Evolutionary conservation across 2,329 filamentous ascomycete species (phyloP).

Genomic region (Thielaviopsis euricoi): DNA sequence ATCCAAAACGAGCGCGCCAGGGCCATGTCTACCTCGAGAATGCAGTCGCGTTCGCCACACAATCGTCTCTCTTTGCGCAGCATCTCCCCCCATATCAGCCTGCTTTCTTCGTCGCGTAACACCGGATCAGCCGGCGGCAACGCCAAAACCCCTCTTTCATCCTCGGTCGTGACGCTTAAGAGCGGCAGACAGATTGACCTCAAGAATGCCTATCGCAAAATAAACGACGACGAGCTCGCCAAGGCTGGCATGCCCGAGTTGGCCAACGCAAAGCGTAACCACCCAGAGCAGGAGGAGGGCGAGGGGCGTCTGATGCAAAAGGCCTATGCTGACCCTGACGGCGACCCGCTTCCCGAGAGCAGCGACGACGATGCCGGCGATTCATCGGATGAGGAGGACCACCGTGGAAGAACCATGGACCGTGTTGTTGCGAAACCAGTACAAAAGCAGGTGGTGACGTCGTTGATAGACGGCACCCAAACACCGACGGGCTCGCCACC

Average conservation of each 20-base stretch:
- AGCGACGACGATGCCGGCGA: constrained; percentile 48
- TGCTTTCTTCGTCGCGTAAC: constrained; percentile 17
- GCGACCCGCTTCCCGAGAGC: constrained; percentile 42
- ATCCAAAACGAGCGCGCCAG: constrained; percentile 21
- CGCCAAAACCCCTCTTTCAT: constrained; percentile 16
- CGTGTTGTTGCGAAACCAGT: constrained; percentile 16
- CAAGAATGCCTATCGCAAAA: constrained; percentile 49
- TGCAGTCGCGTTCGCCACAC: constrained; percentile 38
- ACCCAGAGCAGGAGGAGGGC: constrained; percentile 23
- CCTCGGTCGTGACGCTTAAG: constrained; percentile 33
- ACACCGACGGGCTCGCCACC: background rate
- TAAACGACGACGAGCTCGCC: constrained; percentile 55
- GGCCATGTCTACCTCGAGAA: constrained; percentile 17
- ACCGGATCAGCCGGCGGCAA: constrained; percentile 16
- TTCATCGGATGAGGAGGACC: constrained; percentile 46
- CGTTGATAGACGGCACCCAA: background rate
- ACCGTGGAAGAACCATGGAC: constrained; percentile 40
- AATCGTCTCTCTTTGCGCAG: constrained; percentile 24
- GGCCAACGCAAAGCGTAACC: constrained; percentile 35
- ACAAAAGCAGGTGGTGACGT: constrained; percentile 1
- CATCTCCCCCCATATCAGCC: constrained; percentile 26
- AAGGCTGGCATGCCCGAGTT: constrained; percentile 44
- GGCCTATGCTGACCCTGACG: constrained; percentile 48
- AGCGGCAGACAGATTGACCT: constrained; percentile 49
- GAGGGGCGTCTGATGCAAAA: constrained; percentile 45